Conservation (phyloP, 1,284 basidiomycete genomes). For the Binderoboletus segoi region DNA sequence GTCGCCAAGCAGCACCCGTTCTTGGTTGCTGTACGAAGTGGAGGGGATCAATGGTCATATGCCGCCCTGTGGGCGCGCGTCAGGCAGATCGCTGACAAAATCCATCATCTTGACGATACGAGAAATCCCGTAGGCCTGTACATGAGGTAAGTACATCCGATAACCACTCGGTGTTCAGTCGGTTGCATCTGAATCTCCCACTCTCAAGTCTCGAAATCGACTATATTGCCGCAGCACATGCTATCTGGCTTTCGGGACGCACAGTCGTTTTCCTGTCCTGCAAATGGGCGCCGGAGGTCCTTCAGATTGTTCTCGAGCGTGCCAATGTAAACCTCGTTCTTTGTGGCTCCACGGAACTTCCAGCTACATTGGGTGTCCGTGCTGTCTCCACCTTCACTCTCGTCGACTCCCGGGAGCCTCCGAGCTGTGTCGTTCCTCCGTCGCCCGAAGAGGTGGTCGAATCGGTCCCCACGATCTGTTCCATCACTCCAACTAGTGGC, state of each 20-base stretch:
- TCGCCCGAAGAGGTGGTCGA: slow-evolving; percentile 16
- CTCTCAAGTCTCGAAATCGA: slow-evolving; percentile 29
- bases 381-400: slow-evolving; percentile 25
- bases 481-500: slow-evolving; percentile 34
- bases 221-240: slow-evolving; percentile 32
- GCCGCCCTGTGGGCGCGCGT: slow-evolving; percentile 33
- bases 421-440: slow-evolving; percentile 16
- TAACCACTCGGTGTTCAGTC: neutral
- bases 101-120: slow-evolving; percentile 25
- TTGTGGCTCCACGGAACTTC: slow-evolving; percentile 20
- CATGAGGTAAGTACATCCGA: slow-evolving; percentile 17
- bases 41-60: slow-evolving; percentile 30
- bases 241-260: slow-evolving; percentile 33
- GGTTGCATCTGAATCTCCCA: neutral
- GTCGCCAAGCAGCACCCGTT: slow-evolving; percentile 32
- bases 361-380: slow-evolving; percentile 10
- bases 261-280: slow-evolving; percentile 30
- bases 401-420: slow-evolving; percentile 10
- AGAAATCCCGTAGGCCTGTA: slow-evolving; percentile 29
- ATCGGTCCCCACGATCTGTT: slow-evolving; percentile 25
- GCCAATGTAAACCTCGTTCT: slow-evolving; percentile 25
- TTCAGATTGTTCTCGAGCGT: slow-evolving; percentile 23
- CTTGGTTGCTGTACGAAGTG: slow-evolving; percentile 21
- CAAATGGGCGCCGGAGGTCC: slow-evolving; percentile 28
- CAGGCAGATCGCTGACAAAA: slow-evolving; percentile 25